Evolutionary conservation across 768 basidiomycete species (phyloP).

Genomic region (Hygrophorus russula): DNA sequence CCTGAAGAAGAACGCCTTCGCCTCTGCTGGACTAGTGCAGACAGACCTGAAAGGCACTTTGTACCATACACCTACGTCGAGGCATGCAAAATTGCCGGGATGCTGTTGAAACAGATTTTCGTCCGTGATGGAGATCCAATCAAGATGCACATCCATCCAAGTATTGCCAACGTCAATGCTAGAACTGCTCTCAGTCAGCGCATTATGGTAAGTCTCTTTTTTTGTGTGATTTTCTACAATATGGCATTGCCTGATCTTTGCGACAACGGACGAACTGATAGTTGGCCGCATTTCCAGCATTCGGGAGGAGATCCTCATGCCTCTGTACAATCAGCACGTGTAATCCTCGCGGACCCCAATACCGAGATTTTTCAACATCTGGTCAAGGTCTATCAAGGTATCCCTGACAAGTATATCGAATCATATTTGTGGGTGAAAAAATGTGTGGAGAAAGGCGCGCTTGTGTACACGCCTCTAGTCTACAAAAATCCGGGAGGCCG

Average conservation of each 20-base stretch:
- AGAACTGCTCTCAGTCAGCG: slow-evolving; percentile 53
- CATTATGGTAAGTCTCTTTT: slow-evolving; percentile 43
- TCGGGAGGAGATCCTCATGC: slow-evolving; percentile 73
- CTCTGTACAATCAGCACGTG: slow-evolving; percentile 56
- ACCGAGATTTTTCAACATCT: slow-evolving; percentile 68
- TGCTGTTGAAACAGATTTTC: slow-evolving; percentile 68
- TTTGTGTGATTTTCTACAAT: neutral
- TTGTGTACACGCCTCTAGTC: slow-evolving; percentile 62
- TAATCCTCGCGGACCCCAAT: slow-evolving; percentile 72
- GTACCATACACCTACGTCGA: slow-evolving; percentile 77
- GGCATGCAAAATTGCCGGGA: slow-evolving; percentile 72
- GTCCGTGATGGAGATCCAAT: slow-evolving; percentile 53
- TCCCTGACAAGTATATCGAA: slow-evolving; percentile 66
- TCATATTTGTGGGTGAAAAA: slow-evolving; percentile 79
- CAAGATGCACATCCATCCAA: slow-evolving; percentile 70
- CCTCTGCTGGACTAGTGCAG: slow-evolving; percentile 56
- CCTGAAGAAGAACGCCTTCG: slow-evolving; percentile 66
- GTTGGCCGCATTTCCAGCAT: slow-evolving; percentile 32
- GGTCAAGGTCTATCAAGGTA: slow-evolving; percentile 59
- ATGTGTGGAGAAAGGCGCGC: slow-evolving; percentile 57
- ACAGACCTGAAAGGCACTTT: slow-evolving; percentile 66
- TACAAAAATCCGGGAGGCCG: slow-evolving; percentile 81
- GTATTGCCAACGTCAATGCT: slow-evolving; percentile 71
- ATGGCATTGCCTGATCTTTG: too few species aligned
- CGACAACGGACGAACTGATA: neutral